Evolutionary conservation across 2,329 filamentous ascomycete genomes (phyloP), one percentile per base, ranked within the genome.

Genomic region (Fusarium buxicola): DNA sequence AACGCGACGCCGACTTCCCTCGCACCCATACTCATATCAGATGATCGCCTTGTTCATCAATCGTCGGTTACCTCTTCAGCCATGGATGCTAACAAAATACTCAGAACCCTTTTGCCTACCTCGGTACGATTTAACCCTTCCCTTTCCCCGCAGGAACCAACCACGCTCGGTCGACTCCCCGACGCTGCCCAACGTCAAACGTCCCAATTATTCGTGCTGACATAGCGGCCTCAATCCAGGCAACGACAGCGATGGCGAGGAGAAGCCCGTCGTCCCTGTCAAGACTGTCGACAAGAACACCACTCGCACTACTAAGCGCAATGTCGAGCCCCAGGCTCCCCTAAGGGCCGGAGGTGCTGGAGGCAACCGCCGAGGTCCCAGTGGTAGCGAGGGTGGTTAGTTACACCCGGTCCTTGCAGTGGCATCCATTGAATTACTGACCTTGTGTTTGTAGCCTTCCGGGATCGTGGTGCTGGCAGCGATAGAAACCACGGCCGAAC

Each of bases 71-170:
- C 30, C 12, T 25, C 36, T 30, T 49, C 43, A 46, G 38, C 15
- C 52, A 59, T 59, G n/a, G n/a, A n/a, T n/a, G 55, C 69, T 71
- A 69, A 71, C 58, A 46, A 32, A 18, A n/a, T 32, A n/a, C 8
- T 24, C 71, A 98, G 95, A 99, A 99, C 87, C 89, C 92, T 77
- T 98, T 92, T 87, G 94, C 95, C 87, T 90, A 96, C 84, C 92
- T 99, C 87, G 94, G 95, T 98, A 96, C 75, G 81, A 76, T 69
- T 63, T 63, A 67, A 52, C 41, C 64, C 47, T 65, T 61, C 69
- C 58, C 66, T 59, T 66, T 55, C 66, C 58, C 41, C 28, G 40
- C 60, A 45, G 55, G 35, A 48, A 34, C 50, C 51, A 58, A 51
- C 57, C 58, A 56, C 58, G 63, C 57, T 65, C 60, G 59, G 52